Evolutionary conservation across 192 early-diverging fungal genomes (phyloP), one percentile per base, ranked within the genome.

Genomic region (Gonapodya sp.): DNA sequence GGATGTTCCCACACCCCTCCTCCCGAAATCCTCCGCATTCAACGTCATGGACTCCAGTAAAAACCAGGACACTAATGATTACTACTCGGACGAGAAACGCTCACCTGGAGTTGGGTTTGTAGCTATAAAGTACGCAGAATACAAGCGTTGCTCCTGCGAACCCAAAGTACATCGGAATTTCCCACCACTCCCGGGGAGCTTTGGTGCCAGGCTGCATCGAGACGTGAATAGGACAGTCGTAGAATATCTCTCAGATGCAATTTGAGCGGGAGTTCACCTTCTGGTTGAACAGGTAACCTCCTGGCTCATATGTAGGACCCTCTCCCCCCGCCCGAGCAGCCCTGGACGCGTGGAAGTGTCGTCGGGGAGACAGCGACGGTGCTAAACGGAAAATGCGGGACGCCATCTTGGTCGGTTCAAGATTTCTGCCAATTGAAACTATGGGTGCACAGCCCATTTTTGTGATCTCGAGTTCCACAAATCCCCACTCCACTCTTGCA

Each of bases 231-330:
- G 24, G 24, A 64, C 24, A 24, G 24, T 64, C 24, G 46, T 64
- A 24, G 8, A 64, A 64, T 64, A 24, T n/a, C n/a, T n/a, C n/a
- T n/a, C n/a, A n/a, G n/a, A n/a, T n/a, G n/a, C n/a, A n/a, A n/a
- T n/a, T n/a, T n/a, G n/a, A n/a, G 8, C 46, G 46, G 46, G 8
- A 34, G 8, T 33, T 34, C 75, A 77, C 75, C 31, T 77, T 77
- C 75, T 77, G 30, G 31, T 77, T 77, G 75, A 77, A 77, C 8
- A 77, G 75, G 75, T 77, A 77, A 14, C 75, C 75, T 16, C 75
- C 75, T 33, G 75, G 75, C 31, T 77, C 75, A 33, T 77, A 77
- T 14, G 34, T 32, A 33, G 75, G 75, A 18, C 34, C 75, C 30
- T 77, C 75, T 2, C 75, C 75, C 8, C 75, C 75, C 8, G 75